Evolutionary conservation across 108 stramenopile species (phyloP).

Genomic region (Phaeodactylum tricornutum): DNA sequence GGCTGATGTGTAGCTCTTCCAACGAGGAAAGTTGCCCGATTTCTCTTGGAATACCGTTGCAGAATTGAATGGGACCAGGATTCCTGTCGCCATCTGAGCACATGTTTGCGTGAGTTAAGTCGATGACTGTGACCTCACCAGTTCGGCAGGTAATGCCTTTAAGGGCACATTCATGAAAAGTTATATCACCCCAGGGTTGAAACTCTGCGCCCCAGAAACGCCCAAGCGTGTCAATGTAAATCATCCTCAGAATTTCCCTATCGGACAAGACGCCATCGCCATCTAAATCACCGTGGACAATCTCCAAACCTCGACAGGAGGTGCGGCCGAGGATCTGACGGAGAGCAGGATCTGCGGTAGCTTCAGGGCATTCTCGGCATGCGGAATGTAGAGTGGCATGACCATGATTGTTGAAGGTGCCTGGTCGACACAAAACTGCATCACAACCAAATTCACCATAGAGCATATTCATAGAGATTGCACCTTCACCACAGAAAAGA

Average conservation of each 20-base stretch:
- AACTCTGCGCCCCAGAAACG: conserved; percentile 35
- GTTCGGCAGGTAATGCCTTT: conserved; percentile 30
- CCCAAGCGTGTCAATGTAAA: conserved; percentile 38
- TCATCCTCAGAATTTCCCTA: conserved; percentile 36
- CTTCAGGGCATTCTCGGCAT: conserved; percentile 29
- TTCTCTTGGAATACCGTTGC: conserved; percentile 35
- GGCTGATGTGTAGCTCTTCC: conserved; percentile 16
- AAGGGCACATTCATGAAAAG: conserved; percentile 27
- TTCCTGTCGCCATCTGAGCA: conserved; percentile 21
- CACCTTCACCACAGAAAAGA: conserved; percentile 26
- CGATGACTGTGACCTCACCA: conserved; percentile 22
- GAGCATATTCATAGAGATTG: conserved; percentile 14
- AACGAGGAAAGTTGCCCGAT: conserved; percentile 14
- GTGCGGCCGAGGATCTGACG: conserved; percentile 25
- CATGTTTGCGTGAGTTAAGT: conserved; percentile 26
- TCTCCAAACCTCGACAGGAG: conserved; percentile 18
- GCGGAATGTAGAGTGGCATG: conserved; percentile 24
- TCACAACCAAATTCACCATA: conserved; percentile 52
- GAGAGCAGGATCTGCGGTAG: conserved; percentile 9
- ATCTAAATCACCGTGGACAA: conserved; percentile 43
- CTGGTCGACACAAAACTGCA: conserved; percentile 47
- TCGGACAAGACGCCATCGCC: conserved; percentile 40
- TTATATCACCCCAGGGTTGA: conserved; percentile 32
- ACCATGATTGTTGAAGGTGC: conserved; percentile 49
- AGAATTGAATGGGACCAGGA: conserved; percentile 13